Percentiles rank a stretch among this genome's conserved stretches.
Conservation (phyloP, 225 moss, liverwort and hornwort genomes). For the Lunularia cruciata region DNA sequence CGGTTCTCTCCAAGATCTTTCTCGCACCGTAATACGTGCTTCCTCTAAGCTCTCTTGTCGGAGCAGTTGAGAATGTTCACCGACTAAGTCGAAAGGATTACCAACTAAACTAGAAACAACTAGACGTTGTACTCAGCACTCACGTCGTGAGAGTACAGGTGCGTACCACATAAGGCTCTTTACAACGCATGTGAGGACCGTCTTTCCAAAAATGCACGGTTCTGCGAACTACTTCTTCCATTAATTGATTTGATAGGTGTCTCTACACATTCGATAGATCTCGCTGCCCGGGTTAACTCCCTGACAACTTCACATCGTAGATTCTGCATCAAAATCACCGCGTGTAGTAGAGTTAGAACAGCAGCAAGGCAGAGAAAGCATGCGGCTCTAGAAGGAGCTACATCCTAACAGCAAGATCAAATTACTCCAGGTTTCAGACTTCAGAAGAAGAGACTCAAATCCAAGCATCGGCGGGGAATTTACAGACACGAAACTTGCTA, state of each 20-base stretch:
- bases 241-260: not conserved
- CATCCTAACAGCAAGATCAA: not conserved
- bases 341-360: not conserved
- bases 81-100: conserved; percentile 1
- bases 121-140: not conserved
- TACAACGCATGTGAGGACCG: conserved; percentile 8
- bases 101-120: conserved; percentile 11
- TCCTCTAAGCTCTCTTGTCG: not conserved
- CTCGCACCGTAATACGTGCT: not conserved
- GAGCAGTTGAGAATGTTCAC: not conserved
- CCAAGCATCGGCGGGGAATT: not conserved
- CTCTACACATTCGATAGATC: not conserved
- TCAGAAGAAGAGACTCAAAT: not conserved
- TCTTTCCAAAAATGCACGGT: conserved; percentile 21
- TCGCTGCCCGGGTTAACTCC: not conserved
- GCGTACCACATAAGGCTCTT: not conserved
- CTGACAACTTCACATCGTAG: not conserved
- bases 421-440: not conserved
- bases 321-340: conserved; percentile 12
- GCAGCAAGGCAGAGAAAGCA: not conserved
- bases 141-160: conserved; percentile 5
- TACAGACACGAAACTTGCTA: not conserved
- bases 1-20: conserved; percentile 23
- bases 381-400: too few relatives aligned
- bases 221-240: conserved; percentile 25